Evolutionary conservation across 208 protist species (phyloP).

Genomic region (Crithidia expoeki): DNA sequence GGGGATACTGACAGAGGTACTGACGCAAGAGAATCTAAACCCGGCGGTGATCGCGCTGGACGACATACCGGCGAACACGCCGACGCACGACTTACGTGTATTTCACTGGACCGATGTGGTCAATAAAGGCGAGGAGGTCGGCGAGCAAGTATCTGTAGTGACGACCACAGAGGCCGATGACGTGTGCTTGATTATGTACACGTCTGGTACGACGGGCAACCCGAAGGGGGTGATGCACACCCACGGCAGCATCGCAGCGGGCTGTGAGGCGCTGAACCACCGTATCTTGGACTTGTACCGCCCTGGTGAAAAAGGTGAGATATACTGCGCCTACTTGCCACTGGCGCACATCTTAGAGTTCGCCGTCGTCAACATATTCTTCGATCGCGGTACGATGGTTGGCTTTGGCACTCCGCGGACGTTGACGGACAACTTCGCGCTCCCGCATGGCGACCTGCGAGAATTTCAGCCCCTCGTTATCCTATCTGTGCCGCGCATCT

Average conservation of each 20-base stretch:
- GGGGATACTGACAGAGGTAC: slow-evolving; percentile 43
- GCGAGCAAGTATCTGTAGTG: slow-evolving; percentile 50
- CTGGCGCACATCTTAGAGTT: slow-evolving; percentile 95
- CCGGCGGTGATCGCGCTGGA: slow-evolving; percentile 56
- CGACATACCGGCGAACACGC: slow-evolving; percentile 31
- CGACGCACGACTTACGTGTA: slow-evolving; percentile 34
- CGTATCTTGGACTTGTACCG: slow-evolving; percentile 15
- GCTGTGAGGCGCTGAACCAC: slow-evolving; percentile 50
- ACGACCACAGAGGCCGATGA: slow-evolving; percentile 43
- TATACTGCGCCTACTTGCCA: slow-evolving; percentile 90
- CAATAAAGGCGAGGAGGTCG: slow-evolving; percentile 32
- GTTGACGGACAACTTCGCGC: slow-evolving; percentile 64
- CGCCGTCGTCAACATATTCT: slow-evolving; percentile 69
- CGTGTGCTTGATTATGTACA: slow-evolving; percentile 71
- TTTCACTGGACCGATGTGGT: slow-evolving; percentile 59
- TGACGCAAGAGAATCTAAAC: slow-evolving; percentile 35
- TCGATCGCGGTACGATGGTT: slow-evolving; percentile 61
- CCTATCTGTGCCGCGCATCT: slow-evolving; percentile 88
- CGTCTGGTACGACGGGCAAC: slow-evolving; percentile 89
- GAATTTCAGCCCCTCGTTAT: slow-evolving; percentile 55
- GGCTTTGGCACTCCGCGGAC: slow-evolving; percentile 82
- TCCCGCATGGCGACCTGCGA: slow-evolving; percentile 86
- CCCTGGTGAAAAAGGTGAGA: slow-evolving; percentile 34
- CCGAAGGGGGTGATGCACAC: slow-evolving; percentile 92
- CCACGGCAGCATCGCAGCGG: slow-evolving; percentile 68